Base-by-base conservation (phyloP, 2,329 filamentous ascomycete species). In the Sarocladiaceae sp. region DNA sequence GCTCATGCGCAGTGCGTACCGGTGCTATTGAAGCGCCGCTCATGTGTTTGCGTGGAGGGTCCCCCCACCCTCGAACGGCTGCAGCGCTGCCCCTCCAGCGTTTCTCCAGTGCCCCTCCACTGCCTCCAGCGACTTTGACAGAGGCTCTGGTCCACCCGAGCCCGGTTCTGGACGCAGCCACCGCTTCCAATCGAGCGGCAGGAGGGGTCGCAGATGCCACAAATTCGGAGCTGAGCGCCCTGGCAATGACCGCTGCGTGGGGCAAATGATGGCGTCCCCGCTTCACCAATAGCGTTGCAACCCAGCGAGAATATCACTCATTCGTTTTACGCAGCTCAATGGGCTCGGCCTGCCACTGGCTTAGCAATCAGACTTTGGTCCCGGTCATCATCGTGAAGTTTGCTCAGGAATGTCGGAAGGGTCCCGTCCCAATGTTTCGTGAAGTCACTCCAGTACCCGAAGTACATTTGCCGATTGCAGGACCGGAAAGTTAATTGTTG, bases 1-100 rank as follows among this genome's bases (percentile, higher is more conserved):
- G n/a, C n/a, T n/a, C n/a, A n/a, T n/a, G 37, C 19, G n/a, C 37
- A 41, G 37, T 41, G 37, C 23, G 37, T 24, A 29, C 37, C 18
- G 34, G 6, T 29, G 23, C 37, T n/a, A n/a, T n/a, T 41, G 37
- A 29, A 29, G 23, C 7, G 37, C 23, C 24, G 37, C 23, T n/a
- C 24, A 16, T 15, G 19, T n/a, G n/a, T n/a, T n/a, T n/a, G n/a
- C n/a, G n/a, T n/a, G n/a, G n/a, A n/a, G n/a, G n/a, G 21, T 7
- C 18, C 37, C 37, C 37, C 37, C 37, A 41, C 37, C 15, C 37
- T 4, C 19, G n/a, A 18, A n/a, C 21, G 18, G n/a, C 37, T 41
- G 37, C 37, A 41, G 23, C 23, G 37, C 29, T 41, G 23, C 19
- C 20, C 34, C 37, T n/a, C 24, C 37, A 21, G 26, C 37, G 21